Base-by-base conservation (phyloP, 2,329 filamentous ascomycete species). In the Exophiala xenobiotica region DNA sequence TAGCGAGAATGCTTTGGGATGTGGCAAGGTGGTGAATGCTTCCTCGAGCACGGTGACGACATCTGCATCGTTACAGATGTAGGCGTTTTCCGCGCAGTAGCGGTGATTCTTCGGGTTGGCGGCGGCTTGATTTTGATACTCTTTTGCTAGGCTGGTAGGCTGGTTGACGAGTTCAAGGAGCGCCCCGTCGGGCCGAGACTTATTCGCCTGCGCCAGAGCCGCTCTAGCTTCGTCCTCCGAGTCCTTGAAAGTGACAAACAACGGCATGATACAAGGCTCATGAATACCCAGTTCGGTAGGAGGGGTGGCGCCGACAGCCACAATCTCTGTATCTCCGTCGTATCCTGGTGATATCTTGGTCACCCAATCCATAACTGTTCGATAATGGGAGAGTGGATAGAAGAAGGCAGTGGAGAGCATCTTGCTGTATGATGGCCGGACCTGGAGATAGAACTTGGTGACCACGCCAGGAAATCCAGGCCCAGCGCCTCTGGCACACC, bases 401-500 rank as follows among this genome's bases (percentile, higher is more conserved):
- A 77, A 63, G 59, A 78, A 81, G n/a, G 59, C 61, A 3, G 70
- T 70, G 1, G 66, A 64, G 2, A 63, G 60, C 53, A 70, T 67
- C 6, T 41, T 51, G 27, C 55, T 47, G 23, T 47, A 47, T 26
- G 44, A 47, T 39, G 14, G n/a, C 16, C 44, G n/a, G n/a, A n/a
- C n/a, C n/a, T n/a, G 40, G 35, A 81, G 68, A 55, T 81, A 68
- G 57, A 79, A 81, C 11, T 68, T 67, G 1, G 76, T 78, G 2
- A 80, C 72, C 5, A 81, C 65, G 1, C 71, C 78, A 1, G 78
- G 78, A 50, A 81, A 81, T 16, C 78, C 75, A 67, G 63, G 64
- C 11, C 77, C 77, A 6, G 74, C 69, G 2, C 77, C 77, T 11
- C 74, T 65, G 3, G 73, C 75, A 4, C 75, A 75, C 74, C 74